Evolutionary conservation across 176 grass and related monocot species (phyloP), one percentile per base, ranked within the genome.

Genomic region (Aegilops sharonensis): DNA sequence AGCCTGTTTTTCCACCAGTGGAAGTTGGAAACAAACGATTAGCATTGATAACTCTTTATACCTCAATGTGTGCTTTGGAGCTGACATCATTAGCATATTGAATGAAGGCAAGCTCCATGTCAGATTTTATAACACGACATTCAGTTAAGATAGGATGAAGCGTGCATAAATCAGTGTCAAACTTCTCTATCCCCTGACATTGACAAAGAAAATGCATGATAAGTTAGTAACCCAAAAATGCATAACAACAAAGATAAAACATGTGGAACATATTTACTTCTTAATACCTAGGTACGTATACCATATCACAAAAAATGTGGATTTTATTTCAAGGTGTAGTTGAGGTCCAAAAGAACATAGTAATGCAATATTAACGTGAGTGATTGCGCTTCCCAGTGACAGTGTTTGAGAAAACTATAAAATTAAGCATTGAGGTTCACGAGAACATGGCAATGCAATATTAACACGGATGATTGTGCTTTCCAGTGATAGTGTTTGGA

Each of bases 51-150:
- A 81, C 62, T 40, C 12, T 37, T 20, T 32, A 37, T 94, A 97
- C 95, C 93, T 98, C 86, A 77, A 98, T 82, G 57, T 98, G 95
- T 66, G 95, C 95, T 83, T 95, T 89, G 66, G 95, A 98, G 86
- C 95, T 98, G 23, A 98, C 91, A 70, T 98, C 91, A 84, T 98
- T 98, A 62, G 93, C 93, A 89, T 98, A 95, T 64, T 95, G 95
- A 87, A 98, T 95, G 79, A 95, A 40, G 9, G 85, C 85, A 64
- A 95, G 85, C 75, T 98, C 95, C 84, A 92, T 79, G 50, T 88
- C 90, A 64, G 95, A 98, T 85, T 98, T 98, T 75, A 91, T 90
- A 75, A 98, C 91, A 75, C 95, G 91, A 3, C 91, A 98, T 84
- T 98, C 95, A 31, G 93, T 94, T 78, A 98, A 78, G 87, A 98